phyloP scores from a whole-genome alignment of 352 stramenopile genomes.

The Globisporangium middletonii region DNA sequence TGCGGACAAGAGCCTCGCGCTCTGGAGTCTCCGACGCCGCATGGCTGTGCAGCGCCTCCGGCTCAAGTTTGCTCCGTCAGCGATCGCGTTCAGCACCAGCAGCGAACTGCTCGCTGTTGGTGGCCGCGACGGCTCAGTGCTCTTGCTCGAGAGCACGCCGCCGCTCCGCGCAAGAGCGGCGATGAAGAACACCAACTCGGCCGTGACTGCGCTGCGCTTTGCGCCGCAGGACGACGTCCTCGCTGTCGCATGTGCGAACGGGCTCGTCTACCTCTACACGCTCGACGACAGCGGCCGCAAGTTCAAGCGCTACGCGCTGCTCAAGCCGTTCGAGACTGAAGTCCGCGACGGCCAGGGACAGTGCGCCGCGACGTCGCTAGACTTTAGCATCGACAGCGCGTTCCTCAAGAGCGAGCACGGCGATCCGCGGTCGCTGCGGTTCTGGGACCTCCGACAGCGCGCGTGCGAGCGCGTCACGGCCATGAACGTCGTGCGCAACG shows the following conservation, averaged over 20 bases:
- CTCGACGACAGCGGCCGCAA: constrained; percentile 23
- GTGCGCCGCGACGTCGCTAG: constrained; percentile 28
- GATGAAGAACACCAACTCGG: constrained; percentile 64
- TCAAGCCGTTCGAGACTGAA: constrained; percentile 37
- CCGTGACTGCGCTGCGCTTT: constrained; percentile 39
- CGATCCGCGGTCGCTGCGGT: constrained; percentile 17
- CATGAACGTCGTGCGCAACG: constrained; percentile 30
- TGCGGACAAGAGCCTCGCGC: constrained; percentile 28
- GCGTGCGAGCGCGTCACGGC: constrained; percentile 47
- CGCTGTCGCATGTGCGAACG: constrained; percentile 50
- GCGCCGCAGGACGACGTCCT: constrained; percentile 34
- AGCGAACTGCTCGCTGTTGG: constrained; percentile 50
- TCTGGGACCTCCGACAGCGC: constrained; percentile 56
- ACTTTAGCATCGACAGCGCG: constrained; percentile 58
- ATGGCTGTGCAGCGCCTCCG: constrained; percentile 17
- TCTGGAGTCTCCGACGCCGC: constrained; percentile 60
- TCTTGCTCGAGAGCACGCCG: constrained; percentile 19
- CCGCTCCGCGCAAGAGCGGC: constrained; percentile 23
- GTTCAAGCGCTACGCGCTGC: constrained; percentile 47
- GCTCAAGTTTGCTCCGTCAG: constrained; percentile 22
- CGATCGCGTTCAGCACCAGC: constrained; percentile 33
- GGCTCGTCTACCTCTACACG: constrained; percentile 67
- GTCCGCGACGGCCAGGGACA: background rate
- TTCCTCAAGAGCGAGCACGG: constrained; percentile 59
- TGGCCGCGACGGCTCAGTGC: constrained; percentile 49